Base-by-base conservation (phyloP, 1,139 yeast genomes). In the Pichia sp. region DNA sequence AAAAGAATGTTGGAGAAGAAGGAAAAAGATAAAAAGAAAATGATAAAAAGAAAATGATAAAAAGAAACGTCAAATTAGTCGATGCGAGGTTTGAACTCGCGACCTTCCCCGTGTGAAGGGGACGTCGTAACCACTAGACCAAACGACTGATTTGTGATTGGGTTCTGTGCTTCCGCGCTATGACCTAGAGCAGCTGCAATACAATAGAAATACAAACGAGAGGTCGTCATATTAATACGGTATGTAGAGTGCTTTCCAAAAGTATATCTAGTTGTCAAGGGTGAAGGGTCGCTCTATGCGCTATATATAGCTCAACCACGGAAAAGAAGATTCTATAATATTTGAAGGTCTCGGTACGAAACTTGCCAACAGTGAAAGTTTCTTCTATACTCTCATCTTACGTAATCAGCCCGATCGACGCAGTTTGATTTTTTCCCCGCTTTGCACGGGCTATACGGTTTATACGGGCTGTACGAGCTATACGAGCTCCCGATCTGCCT, bases 11-110 rank as follows among this genome's bases (percentile, higher is more conserved):
- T 13, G 38, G 13, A 34, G 38, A 34, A 34, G 38, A n/a, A n/a
- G n/a, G n/a, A n/a, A n/a, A n/a, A 34, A 34, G 13, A 34, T 10
- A 34, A 34, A 34, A 53, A 57, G 54, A 54, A 15, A 30, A 26
- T 4, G 15, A n/a, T n/a, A n/a, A n/a, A n/a, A n/a, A n/a, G n/a
- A n/a, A n/a, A n/a, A n/a, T n/a, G n/a, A n/a, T n/a, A n/a, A n/a
- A n/a, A n/a, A n/a, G n/a, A n/a, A n/a, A n/a, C n/a, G n/a, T 8
- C 19, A 8, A 7, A 51, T 49, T 69, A 68, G 71, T 69, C 70
- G 66, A 64, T 66, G 68, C 70, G 72, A 68, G 72, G 71, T 66
- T 69, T 68, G 72, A 69, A 69, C 72, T 68, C 72, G 70, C 69
- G 72, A 66, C 72, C 72, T 69, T 67, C 71, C 68, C 70, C 69